Percentiles rank a stretch among this genome's conserved stretches.
Conservation (phyloP, 1,284 basidiomycete species). For the Malassezia sp. region DNA sequence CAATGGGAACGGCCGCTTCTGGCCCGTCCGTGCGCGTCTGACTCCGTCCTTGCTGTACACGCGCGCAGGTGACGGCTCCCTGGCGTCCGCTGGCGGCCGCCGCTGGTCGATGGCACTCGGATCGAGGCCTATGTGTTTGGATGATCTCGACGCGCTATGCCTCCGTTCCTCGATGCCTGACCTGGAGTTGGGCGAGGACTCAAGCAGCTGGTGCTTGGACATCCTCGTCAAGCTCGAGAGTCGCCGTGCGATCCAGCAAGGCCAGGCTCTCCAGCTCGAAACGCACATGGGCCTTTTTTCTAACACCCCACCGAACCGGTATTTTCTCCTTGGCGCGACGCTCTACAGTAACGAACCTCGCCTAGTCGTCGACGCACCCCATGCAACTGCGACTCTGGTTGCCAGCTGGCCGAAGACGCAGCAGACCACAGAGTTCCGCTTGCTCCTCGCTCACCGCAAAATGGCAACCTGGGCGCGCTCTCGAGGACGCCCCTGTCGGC, state of each 20-base stretch:
- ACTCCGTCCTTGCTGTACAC: slow-evolving; percentile 10
- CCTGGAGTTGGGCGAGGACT: slow-evolving; percentile 11
- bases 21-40: slow-evolving; percentile 3
- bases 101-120: slow-evolving; percentile 6
- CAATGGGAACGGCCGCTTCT: slow-evolving; percentile 2
- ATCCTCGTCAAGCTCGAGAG: slow-evolving; percentile 11
- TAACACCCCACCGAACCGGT: too few relatives aligned
- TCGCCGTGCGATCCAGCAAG: background rate
- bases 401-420: too few relatives aligned
- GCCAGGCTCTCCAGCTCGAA: slow-evolving; percentile 11
- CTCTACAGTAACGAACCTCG: too few relatives aligned
- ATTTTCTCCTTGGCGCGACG: too few relatives aligned
- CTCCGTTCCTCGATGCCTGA: slow-evolving; percentile 11
- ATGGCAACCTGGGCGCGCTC: too few relatives aligned
- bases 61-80: background rate
- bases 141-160: slow-evolving; percentile 12
- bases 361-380: too few relatives aligned
- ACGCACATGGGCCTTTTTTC: background rate
- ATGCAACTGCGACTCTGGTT: too few relatives aligned
- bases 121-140: slow-evolving; percentile 4
- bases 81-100: background rate
- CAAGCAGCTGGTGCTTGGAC: slow-evolving; percentile 15
- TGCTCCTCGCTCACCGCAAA: too few relatives aligned
- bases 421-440: too few relatives aligned
- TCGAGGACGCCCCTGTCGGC: too few relatives aligned